Base-by-base conservation (phyloP, 768 basidiomycete genomes). In the Mycena filopes region DNA sequence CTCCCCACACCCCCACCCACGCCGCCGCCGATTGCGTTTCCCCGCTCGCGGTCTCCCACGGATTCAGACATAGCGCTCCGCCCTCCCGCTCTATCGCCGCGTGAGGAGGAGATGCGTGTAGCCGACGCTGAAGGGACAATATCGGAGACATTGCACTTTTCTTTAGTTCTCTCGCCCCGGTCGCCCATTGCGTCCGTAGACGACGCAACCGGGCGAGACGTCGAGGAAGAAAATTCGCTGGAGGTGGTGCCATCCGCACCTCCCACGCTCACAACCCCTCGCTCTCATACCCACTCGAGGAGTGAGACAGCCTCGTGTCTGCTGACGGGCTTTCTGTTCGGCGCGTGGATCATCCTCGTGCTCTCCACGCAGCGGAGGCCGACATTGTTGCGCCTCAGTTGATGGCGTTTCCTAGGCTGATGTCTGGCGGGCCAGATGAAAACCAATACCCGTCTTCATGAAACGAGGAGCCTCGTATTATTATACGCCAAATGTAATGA, bases 231-330 rank as follows among this genome's bases (percentile, higher is more conserved):
- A 38, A 8, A 11, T n/a, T n/a, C 12, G 9, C 33, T 25, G 16
- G 20, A 36, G 26, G 40, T 48, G 28, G 38, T 1, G 7, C 41
- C 10, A 7, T 29, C 40, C 26, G 5, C 13, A 13, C 8, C 23
- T 41, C 9, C 31, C 6, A 16, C 51, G 8, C 28, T 10, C n/a
- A 20, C 49, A 29, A n/a, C 25, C 48, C 48, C 0, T 23, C 26
- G 20, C 23, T 23, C 40, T 21, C 47, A 33, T 15, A 3, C 16
- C 25, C 54, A 47, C 23, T 60, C 63, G 23, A 23, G 29, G 40
- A 23, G 49, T n/a, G 68, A 66, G 26, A 69, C 64, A 13, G 53
- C 60, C 12, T 66, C 68, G 21, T 69, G 64, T 41, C 60, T 69
- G 18, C 40, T 69, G 10, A 66, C 68, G 0, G 68, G 68, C 25